Evolutionary conservation across 108 stramenopile species (phyloP), one percentile per base, ranked within the genome.

Genomic region (Nitzschia putrida): DNA sequence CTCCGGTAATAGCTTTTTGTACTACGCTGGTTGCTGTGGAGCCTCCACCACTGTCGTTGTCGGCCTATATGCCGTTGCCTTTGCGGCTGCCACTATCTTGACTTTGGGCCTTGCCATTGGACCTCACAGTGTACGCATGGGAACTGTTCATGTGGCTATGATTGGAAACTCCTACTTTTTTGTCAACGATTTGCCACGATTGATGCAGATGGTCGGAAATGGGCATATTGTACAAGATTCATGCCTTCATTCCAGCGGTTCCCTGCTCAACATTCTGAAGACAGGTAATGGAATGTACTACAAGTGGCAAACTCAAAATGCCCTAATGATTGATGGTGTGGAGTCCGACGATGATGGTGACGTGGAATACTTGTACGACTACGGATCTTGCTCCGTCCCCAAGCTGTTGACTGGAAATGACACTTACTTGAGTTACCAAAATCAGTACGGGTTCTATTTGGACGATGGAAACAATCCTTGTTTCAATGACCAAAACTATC

Each of bases 261-360:
- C 71, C 8, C 20, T 86, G 38, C 47, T 76, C 22, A 64, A 68
- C 22, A 45, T 82, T 38, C 34, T 82, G 22, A 55, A 78, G 52
- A 68, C 77, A 9, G 85, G 85, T 25, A 86, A 83, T 68, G 82
- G 82, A 25, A 86, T 86, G 85, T 78, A 66, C 56, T 66, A 74
- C 57, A 71, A 74, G 45, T 86, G 79, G 72, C n/a, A 53, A 9
- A 83, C 82, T 8, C 8, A 47, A 0, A 63, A 73, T 43, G 85
- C 79, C 0, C 29, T 34, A 4, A 67, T 71, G 61, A 45, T 76
- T n/a, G 69, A 59, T 22, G 71, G 67, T 38, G 45, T 50, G 18
- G 42, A 56, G 34, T 73, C 39, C 12, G 43, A 44, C 5, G 43
- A 49, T 14, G 29, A 61, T 18, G 71, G 71, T n/a, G 58, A 53